Evolutionary conservation across 495 filamentous ascomycete species (phyloP), one percentile per base, ranked within the genome.

Genomic region (Annulohypoxylon moriforme): DNA sequence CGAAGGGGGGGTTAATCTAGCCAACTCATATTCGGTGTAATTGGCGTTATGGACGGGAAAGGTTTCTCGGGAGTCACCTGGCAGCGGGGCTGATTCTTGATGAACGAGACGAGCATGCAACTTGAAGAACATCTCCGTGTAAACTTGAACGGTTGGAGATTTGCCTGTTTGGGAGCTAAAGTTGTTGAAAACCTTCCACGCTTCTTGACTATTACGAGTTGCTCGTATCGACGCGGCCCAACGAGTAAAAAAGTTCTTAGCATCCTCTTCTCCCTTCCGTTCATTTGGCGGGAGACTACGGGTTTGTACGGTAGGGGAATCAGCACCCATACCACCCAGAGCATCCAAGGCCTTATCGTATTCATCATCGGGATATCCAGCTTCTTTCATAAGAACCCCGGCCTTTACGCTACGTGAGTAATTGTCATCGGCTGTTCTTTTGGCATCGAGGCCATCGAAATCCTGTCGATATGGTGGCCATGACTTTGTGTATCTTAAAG

Each of bases 81-180:
- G 82, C 11, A 82, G 64, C 3, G 77, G 52, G 18, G 29, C 62
- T 2, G 74, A 67, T 11, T 63, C 40, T 6, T 44, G 24, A 25
- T 31, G 22, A 10, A 74, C 60, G 1, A 65, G 62, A 0, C 22
- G 60, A 8, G 79, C 77, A 47, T 71, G 76, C 13, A 85, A 67
- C 66, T 85, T 85, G 27, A 75, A 60, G 27, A 85, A 84, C 81
- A 85, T 84, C 44, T 80, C 79, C 4, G 72, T 77, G 55, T 85
- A 85, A 11, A 82, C 77, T 20, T 73, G 65, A n/a, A 63, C 16
- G 34, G 73, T 74, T 0, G 81, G 81, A 18, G 60, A 47, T 16
- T 79, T 46, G 20, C 33, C 67, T 0, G 60, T 61, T 14, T 75
- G 65, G 18, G 60, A 18, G 6, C 76, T 77, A 22, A 83, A 74